Evolutionary conservation across 129 eudicot genomes (phyloP).

Genomic region (Deinandra increscens): DNA sequence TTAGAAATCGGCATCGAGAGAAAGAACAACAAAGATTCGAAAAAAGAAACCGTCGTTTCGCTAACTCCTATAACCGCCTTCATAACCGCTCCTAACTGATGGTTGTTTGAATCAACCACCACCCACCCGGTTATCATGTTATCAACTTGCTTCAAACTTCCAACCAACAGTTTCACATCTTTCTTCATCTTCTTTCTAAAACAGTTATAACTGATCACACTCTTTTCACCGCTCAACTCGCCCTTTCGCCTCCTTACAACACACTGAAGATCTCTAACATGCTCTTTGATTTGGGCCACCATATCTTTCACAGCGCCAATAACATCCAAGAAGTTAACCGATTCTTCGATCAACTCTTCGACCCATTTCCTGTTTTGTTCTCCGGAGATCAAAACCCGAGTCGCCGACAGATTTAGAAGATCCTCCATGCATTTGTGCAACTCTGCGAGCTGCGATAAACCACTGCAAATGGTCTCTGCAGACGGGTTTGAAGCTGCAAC

Average conservation of each 20-base stretch:
- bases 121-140: slow-evolving; percentile 2
- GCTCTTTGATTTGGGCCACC: slow-evolving; percentile 32
- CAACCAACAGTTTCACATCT: slow-evolving; percentile 35
- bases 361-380: slow-evolving; percentile 27
- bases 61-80: slow-evolving; percentile 37
- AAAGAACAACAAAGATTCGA: slow-evolving; percentile 30
- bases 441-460: slow-evolving; percentile 45
- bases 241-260: slow-evolving; percentile 42
- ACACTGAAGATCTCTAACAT: slow-evolving; percentile 40
- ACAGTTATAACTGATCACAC: slow-evolving; percentile 23
- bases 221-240: slow-evolving; percentile 26
- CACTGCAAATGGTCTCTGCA: slow-evolving; percentile 31
- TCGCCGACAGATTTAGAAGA: slow-evolving; percentile 34
- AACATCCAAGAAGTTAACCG: slow-evolving; percentile 37
- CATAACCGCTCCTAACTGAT: slow-evolving; percentile 23
- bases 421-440: slow-evolving; percentile 43
- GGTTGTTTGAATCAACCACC: slow-evolving; percentile 21
- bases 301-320: slow-evolving; percentile 34
- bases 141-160: slow-evolving; percentile 41
- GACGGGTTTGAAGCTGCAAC: slow-evolving; percentile 12
- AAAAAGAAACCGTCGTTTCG: slow-evolving; percentile 26
- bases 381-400: slow-evolving; percentile 31
- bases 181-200: slow-evolving; percentile 49
- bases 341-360: slow-evolving; percentile 37
- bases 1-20: slow-evolving; percentile 20